Conservation (phyloP, 306 rosid species). For the Gleditsia sinensis region DNA sequence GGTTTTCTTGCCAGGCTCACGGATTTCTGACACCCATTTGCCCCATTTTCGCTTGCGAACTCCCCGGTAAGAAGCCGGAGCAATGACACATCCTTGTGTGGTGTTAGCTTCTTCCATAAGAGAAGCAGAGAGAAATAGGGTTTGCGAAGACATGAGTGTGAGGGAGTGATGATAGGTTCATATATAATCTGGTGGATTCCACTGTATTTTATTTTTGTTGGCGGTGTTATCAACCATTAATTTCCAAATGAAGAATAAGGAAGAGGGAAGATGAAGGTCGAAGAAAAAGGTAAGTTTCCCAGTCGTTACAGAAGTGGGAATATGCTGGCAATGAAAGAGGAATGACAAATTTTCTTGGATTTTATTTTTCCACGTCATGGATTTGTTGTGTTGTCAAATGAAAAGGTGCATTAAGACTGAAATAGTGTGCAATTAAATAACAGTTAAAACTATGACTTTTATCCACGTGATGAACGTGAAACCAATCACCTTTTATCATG, state of each 20-base stretch:
- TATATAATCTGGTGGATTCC: too few relatives aligned
- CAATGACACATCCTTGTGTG: slow-evolving; percentile 25
- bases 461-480: not conserved
- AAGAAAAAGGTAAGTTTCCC: slow-evolving; percentile 42
- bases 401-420: not conserved
- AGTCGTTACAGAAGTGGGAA: slow-evolving; percentile 61
- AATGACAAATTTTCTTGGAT: slow-evolving; percentile 23
- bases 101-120: slow-evolving; percentile 41
- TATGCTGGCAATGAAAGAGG: slow-evolving; percentile 62
- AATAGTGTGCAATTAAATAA: not conserved
- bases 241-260: not conserved
- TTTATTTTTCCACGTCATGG: slow-evolving; percentile 6
- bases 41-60: slow-evolving; percentile 95
- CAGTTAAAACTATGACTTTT: too few relatives aligned
- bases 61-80: slow-evolving; percentile 49
- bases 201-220: not conserved
- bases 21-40: slow-evolving; percentile 90
- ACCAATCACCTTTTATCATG: too few relatives aligned
- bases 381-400: not conserved
- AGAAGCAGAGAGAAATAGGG: not conserved
- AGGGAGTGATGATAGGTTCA: not conserved
- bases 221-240: not conserved
- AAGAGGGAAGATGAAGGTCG: not conserved
- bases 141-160: not conserved
- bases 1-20: slow-evolving; percentile 80